Base-by-base conservation (phyloP, 176 grass and related monocot genomes). In the Tuctoria greenei region DNA sequence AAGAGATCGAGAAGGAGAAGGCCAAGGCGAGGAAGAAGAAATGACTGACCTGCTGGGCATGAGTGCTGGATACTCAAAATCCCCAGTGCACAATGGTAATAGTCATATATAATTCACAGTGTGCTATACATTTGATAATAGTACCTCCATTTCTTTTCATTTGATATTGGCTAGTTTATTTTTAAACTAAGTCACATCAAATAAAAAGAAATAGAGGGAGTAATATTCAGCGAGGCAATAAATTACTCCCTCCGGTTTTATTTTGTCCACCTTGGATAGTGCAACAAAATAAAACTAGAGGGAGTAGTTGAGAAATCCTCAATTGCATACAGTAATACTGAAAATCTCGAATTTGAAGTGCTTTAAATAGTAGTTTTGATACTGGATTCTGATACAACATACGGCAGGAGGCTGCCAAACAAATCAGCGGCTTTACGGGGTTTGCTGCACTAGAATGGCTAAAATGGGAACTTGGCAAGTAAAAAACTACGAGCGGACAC, bases 1-100 rank as follows among this genome's bases (percentile, higher is more conserved):
- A 96, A 8, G 87, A 92, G 18, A 73, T 55, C 13, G 64, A 92
- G 0, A 84, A 82, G 79, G 73, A 76, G 18, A 82, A 87, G 35
- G 61, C 74, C 8, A 66, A 66, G 75, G 44, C 55, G 10, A 58
- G 64, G 75, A 39, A 21, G 57, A 37, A 76, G 15, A 87, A 74
- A 60, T 78, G 40, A 56, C 28, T 61, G 8, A 26, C 24, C n/a
- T 15, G 27, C n/a, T 15, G 27, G 15, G 5, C 3, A 21, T 3
- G 1, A 1, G 17, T 20, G 36, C 23, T 56, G 6, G 10, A 40
- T n/a, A 34, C 52, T 80, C 50, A 38, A 57, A 73, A 43, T 66
- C 16, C 1, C 16, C 1, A 23, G 2, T 36, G 51, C 54, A n/a
- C 4, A 27, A 15, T 62, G 26, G 0, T 50, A 64, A 5, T 50